These are phyloP conservation scores for Entophlyctis luteolus DNA, from an alignment of 192 early-diverging fungal species.

Conservation along the genomic window DNA sequence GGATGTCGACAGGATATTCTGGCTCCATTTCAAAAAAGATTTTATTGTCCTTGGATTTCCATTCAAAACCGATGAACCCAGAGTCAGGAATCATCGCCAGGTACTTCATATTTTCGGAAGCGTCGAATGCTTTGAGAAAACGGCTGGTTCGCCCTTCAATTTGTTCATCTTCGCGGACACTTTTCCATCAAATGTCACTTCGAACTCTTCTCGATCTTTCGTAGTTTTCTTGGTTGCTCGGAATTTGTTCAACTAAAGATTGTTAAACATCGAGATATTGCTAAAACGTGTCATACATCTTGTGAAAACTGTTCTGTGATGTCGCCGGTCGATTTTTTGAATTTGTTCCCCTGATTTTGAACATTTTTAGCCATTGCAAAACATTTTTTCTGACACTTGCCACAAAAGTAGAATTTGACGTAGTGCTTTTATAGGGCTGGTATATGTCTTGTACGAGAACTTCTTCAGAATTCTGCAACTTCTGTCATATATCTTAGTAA, in stretches of 20 bases:
- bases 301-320: conserved; percentile 11
- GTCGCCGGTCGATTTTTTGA: conserved; percentile 16
- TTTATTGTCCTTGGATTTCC: background rate
- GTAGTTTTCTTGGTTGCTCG: conserved; percentile 1
- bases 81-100: too few species aligned
- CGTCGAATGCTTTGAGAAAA: conserved; percentile 9
- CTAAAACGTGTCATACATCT: background rate
- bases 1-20: too few species aligned
- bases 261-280: background rate
- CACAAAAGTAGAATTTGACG: conserved; percentile 25
- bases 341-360: conserved; percentile 20
- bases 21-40: background rate
- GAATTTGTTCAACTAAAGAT: conserved; percentile 21
- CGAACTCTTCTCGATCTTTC: conserved; percentile 27
- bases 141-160: background rate
- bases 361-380: background rate
- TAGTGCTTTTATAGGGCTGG: conserved; percentile 9
- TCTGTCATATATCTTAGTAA: background rate
- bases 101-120: conserved; percentile 11
- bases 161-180: background rate
- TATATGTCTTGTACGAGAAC: conserved; percentile 18
- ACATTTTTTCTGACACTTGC: background rate
- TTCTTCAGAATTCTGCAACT: conserved; percentile 13
- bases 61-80: background rate
- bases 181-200: conserved; percentile 21